These are phyloP conservation scores for Phytophthora lateralis DNA, from an alignment of 352 stramenopile species.

Conservation along the genomic window DNA sequence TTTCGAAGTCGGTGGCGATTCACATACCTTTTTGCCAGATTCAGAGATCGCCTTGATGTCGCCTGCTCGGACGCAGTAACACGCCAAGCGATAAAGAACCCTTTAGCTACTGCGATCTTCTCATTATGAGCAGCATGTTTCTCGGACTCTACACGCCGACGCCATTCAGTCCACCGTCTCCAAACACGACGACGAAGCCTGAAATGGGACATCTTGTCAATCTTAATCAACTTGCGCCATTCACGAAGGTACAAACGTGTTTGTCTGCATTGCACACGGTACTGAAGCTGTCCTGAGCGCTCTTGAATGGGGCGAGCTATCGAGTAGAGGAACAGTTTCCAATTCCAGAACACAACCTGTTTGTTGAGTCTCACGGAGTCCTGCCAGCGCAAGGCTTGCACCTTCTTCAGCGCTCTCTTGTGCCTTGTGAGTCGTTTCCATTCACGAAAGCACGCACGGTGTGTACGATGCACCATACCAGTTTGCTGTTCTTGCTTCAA, in stretches of 20 bases:
- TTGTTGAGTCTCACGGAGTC: slow-evolving; percentile 20
- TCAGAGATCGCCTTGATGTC: slow-evolving; percentile 48
- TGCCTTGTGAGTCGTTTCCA: slow-evolving; percentile 33
- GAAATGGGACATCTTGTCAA: slow-evolving; percentile 22
- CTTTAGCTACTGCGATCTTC: slow-evolving; percentile 29
- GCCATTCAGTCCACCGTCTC: slow-evolving; percentile 39
- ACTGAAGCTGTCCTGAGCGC: slow-evolving; percentile 15
- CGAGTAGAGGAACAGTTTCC: slow-evolving; percentile 55
- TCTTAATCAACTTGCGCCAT: slow-evolving; percentile 38
- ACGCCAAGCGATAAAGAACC: slow-evolving; percentile 53
- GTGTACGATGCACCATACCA: slow-evolving; percentile 11
- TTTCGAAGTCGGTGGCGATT: slow-evolving; percentile 67
- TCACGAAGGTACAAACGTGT: slow-evolving; percentile 22
- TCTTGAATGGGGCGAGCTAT: slow-evolving; percentile 39
- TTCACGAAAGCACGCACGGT: slow-evolving; percentile 30
- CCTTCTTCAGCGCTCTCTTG: slow-evolving; percentile 25
- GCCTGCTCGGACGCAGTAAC: slow-evolving; percentile 38
- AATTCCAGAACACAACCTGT: slow-evolving; percentile 46
- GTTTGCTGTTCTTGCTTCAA: slow-evolving; percentile 15
- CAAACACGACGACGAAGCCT: slow-evolving; percentile 41
- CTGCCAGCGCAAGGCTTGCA: slow-evolving; percentile 31
- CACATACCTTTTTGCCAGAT: slow-evolving; percentile 61
- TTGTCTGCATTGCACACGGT: slow-evolving; percentile 2
- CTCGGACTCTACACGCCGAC: slow-evolving; percentile 21
- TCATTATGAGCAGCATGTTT: slow-evolving; percentile 26